Evolutionary conservation across 768 basidiomycete genomes (phyloP).

Genomic region (Collybia mongolica): DNA sequence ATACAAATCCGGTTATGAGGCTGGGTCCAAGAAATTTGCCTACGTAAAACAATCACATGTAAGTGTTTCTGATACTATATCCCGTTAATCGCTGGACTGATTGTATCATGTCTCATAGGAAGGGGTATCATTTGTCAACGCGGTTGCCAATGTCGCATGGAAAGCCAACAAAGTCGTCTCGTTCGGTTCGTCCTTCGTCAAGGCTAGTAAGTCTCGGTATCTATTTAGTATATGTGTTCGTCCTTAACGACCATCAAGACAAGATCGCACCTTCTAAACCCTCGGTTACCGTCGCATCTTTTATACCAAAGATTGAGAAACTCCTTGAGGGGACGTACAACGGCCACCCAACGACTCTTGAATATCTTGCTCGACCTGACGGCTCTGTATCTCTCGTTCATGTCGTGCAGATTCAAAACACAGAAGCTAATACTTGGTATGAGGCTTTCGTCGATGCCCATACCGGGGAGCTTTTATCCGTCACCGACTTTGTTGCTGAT

Average conservation of each 20-base stretch:
- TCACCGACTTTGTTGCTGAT: slow-evolving; percentile 51
- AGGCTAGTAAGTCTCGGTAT: slow-evolving; percentile 17
- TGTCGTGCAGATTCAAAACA: slow-evolving; percentile 35
- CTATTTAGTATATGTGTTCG: background rate
- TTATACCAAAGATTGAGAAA: slow-evolving; percentile 33
- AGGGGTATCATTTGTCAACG: slow-evolving; percentile 34
- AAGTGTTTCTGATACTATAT: background rate
- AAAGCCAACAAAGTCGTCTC: slow-evolving; percentile 28
- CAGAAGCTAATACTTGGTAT: slow-evolving; percentile 41
- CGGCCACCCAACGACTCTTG: slow-evolving; percentile 31
- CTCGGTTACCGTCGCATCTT: slow-evolving; percentile 31
- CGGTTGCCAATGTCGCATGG: slow-evolving; percentile 34
- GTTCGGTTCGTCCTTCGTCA: slow-evolving; percentile 32
- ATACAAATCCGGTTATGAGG: no score
- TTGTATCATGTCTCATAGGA: slow-evolving; percentile 16
- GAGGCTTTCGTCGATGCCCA: slow-evolving; percentile 61
- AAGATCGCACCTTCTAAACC: slow-evolving; percentile 37
- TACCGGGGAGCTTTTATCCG: slow-evolving; percentile 45
- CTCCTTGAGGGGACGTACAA: slow-evolving; percentile 39
- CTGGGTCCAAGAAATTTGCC: no score
- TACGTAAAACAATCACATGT: slow-evolving; percentile 1
- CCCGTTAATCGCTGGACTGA: background rate
- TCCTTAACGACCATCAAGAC: slow-evolving; percentile 9
- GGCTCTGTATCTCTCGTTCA: slow-evolving; percentile 38
- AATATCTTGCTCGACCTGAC: slow-evolving; percentile 42